A percentile compares a stretch with the other conserved stretches of the same genome.
phyloP scores from a whole-genome alignment of 2,329 filamentous ascomycete species.

The Bipolaris gigantea region DNA sequence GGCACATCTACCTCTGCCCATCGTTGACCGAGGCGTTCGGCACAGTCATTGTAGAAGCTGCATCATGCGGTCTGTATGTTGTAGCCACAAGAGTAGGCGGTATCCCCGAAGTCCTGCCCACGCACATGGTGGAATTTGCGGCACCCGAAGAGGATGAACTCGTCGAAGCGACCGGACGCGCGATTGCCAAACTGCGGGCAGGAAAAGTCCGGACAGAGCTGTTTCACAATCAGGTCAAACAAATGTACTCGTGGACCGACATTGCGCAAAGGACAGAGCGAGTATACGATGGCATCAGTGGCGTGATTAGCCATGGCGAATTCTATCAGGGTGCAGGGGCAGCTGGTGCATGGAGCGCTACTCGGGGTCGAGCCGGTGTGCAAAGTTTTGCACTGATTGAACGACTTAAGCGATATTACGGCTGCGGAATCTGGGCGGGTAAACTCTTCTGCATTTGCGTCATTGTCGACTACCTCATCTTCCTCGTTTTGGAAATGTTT shows the following conservation, averaged over 20 bases:
- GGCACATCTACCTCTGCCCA: conserved; percentile 94
- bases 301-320: conserved; percentile 79
- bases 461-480: conserved; percentile 90
- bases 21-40: conserved; percentile 96
- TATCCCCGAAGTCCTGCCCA: conserved; percentile 92
- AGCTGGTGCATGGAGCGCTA: conserved; percentile 66
- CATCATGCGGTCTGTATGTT: conserved; percentile 92
- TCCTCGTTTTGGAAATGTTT: conserved; percentile 82
- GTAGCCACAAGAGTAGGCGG: conserved; percentile 96
- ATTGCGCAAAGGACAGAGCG: conserved; percentile 91
- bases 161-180: conserved; percentile 83
- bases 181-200: conserved; percentile 81
- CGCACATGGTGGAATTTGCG: conserved; percentile 96
- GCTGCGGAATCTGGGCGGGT: conserved; percentile 96
- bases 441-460: conserved; percentile 96
- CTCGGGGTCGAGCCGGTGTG: conserved; percentile 67
- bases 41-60: conserved; percentile 96
- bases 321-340: conserved; percentile 83
- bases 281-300: conserved; percentile 91
- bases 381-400: conserved; percentile 93
- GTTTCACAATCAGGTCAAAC: conserved; percentile 95
- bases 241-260: conserved; percentile 99
- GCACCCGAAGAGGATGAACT: conserved; percentile 96
- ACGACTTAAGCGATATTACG: conserved; percentile 92
- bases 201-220: conserved; percentile 88